Evolutionary conservation across 1,284 basidiomycete species (phyloP), one percentile per base, ranked within the genome.

Genomic region (Sanguinoderma infundibulare): DNA sequence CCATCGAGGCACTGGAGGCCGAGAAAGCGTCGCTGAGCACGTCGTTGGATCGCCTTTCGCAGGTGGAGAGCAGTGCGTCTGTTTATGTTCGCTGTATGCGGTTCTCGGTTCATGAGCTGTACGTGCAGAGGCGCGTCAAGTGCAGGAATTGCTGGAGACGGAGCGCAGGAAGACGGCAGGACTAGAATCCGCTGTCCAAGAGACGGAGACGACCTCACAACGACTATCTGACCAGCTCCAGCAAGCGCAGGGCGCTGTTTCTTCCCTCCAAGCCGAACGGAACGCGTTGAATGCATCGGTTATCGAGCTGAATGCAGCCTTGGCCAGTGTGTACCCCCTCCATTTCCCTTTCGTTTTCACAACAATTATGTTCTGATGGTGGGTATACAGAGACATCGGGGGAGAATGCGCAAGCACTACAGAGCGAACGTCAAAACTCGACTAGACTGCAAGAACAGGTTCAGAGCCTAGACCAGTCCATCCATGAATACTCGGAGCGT

Each of bases 1-100:
- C 87, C 0, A 89, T 92, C 55, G 79, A 86, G 36, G 70, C 87
- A 26, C 78, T 92, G 6, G 89, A 92, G 34, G 83, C 86, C 3
- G 90, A 92, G 71, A 92, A 91, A 73, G 81, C 83, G 12, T 79
- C 83, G 9, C 75, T 92, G 35, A 76, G 77, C 20, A 72, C 82
- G 15, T 82, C 87, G 34, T 69, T 89, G 38, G 50, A 53, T 1
- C 40, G 22, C 17, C 36, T 47, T 5, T 64, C 62, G 35, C 63
- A 66, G 32, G 55, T 80, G 14, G 84, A 87, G 67, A 74, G 78
- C 36, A 79, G 88, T 90, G 72, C 15, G 78, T 74, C 5, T 32
- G 39, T 26, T 34, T 28, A 10, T 34, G 54, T 26, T 38, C 53
- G 22, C n/a, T 32, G 26, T 53, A 24, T 51, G 34, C 34, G 49